phyloP scores from a whole-genome alignment of 83 land plant species.

The Diphasiastrum complanatum region DNA sequence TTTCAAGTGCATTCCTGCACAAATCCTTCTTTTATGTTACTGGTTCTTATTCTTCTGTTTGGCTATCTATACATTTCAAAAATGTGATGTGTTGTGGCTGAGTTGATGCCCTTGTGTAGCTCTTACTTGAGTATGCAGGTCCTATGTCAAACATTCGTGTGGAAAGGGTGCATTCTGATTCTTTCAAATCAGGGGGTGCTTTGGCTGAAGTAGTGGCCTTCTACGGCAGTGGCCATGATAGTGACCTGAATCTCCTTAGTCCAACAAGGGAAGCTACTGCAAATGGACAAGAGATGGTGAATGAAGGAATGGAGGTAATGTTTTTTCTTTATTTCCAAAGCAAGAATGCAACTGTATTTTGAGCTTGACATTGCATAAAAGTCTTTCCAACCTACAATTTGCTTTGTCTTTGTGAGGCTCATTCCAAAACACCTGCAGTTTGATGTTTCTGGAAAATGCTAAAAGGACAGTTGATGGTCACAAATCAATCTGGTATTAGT shows the following conservation, averaged over 20 bases:
- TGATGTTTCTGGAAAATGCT: too few relatives aligned
- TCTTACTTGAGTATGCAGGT: conserved; percentile 77
- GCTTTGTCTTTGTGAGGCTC: too few relatives aligned
- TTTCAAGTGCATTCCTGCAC: too few relatives aligned
- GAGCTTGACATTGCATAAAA: background rate
- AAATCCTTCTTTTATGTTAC: too few relatives aligned
- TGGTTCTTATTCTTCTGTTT: too few relatives aligned
- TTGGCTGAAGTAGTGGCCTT: conserved; percentile 72
- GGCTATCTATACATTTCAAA: too few relatives aligned
- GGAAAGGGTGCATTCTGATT: conserved; percentile 54
- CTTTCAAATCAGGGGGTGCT: conserved; percentile 66
- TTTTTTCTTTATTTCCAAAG: background rate
- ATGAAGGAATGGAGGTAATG: conserved; percentile 52
- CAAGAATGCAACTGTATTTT: background rate
- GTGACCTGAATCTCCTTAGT: background rate
- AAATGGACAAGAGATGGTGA: conserved; percentile 26
- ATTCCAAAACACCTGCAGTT: too few relatives aligned
- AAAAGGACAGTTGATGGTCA: too few relatives aligned
- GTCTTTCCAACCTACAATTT: background rate
- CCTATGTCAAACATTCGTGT: conserved; percentile 65
- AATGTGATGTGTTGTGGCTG: too few relatives aligned
- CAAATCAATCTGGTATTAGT: too few relatives aligned
- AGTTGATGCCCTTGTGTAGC: conserved; percentile 39
- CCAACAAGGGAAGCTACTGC: background rate
- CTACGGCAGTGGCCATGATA: conserved; percentile 41